Percentiles rank a stretch among this genome's conserved stretches.
Conservation (phyloP, 768 basidiomycete species). For the Leucocoprinus birnbaumii region DNA sequence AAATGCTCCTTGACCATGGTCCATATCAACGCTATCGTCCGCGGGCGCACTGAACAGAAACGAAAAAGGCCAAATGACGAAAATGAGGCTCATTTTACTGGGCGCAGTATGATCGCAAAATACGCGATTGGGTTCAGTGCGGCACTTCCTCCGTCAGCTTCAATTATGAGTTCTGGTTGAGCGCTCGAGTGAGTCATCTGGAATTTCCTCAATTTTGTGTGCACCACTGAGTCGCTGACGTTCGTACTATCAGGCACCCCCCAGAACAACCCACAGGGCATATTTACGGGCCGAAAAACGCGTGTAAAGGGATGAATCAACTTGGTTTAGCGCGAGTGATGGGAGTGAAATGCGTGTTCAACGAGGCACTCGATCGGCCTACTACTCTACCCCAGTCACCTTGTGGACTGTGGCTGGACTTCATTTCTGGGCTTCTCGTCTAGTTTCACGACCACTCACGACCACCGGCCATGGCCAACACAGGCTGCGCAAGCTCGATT, state of each 20-base stretch:
- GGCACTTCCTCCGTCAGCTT: no score
- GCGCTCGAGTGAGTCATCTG: no score
- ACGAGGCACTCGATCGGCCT: not conserved
- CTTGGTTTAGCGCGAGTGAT: not conserved
- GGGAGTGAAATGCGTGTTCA: constrained; percentile 4
- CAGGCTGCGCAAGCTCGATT: not conserved
- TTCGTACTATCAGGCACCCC: not conserved
- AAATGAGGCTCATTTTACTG: no score
- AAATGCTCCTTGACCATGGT: no score
- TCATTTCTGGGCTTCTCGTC: not conserved
- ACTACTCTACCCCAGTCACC: not conserved
- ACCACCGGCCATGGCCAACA: not conserved
- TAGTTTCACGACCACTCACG: constrained; percentile 1
- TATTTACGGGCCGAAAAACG: not conserved
- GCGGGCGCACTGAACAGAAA: no score
- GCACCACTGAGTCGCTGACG: not conserved
- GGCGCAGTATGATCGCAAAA: no score
- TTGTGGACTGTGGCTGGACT: constrained; percentile 9
- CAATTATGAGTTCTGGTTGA: no score
- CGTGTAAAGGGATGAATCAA: constrained; percentile 9
- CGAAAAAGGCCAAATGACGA: no score
- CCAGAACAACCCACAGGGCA: not conserved
- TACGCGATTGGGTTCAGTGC: no score
- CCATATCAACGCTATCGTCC: no score
- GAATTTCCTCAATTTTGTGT: no score